Base-by-base conservation (phyloP, 1,284 basidiomycete genomes). In the Cronartium ribicola region DNA sequence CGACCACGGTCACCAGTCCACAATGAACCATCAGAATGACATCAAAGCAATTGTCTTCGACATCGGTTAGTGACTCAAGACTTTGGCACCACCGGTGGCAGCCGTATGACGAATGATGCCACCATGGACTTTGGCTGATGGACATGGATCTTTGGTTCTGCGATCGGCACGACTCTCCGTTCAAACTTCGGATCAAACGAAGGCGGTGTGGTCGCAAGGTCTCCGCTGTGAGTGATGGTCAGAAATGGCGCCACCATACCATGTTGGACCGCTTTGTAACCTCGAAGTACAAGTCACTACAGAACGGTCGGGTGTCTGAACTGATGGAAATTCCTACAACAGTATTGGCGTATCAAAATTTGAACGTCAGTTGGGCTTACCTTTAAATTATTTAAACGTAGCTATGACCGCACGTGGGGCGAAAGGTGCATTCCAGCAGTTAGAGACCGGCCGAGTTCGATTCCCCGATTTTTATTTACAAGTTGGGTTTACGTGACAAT, bases 371-470 rank as follows among this genome's bases (percentile, higher is more conserved):
- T n/a, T 44, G 4, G 81, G 80, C 7, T 78, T 82, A 8, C 81
- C 81, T 0, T 76, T 73, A 20, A 77, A 82, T 74, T 82, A 81
- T 71, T 73, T 82, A 67, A 82, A 82, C 75, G 79, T 80, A 3
- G 77, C 78, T 17, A 82, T 82, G 76, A 81, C 81, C 0, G 78
- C 78, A 0, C 75, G 77, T 39, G 81, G 81, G 4, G 69, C 78
- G 4, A 48, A 76, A 2, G 81, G 81, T 1, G 80, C 81, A 1
- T 82, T 82, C 66, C 81, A 81, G 75, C 75, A 77, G 11, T 77
- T 82, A 39, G 81, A 82, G 75, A 66, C 81, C 0, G 79, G 78
- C 55, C 79, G 81, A 51, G 44, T 82, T 10, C 79, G 74, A 37
- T 64, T 82, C 5, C 78, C 77, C 20, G 78, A 79, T 5, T 82